phyloP scores from a whole-genome alignment of 2,329 filamentous ascomycete genomes.

The Pleurostoma richardsiae region DNA sequence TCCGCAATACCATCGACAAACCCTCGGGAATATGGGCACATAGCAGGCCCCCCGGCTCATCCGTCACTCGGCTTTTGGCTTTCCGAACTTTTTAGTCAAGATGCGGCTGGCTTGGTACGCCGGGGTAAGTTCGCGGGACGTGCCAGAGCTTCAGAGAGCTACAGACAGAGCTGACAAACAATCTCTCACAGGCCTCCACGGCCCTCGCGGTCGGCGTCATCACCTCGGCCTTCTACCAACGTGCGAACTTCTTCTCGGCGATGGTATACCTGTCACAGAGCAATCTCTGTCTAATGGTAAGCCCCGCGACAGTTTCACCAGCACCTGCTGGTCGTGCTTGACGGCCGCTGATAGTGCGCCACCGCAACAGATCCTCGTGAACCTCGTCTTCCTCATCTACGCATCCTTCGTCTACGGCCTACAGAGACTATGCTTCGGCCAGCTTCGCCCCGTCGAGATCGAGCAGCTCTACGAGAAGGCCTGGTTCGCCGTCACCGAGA shows the following conservation, averaged over 20 bases:
- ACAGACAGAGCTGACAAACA: neutral
- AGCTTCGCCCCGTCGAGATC: conserved; percentile 85
- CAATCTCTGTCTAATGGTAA: conserved; percentile 87
- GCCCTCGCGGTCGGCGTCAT: conserved; percentile 80
- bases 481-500: conserved; percentile 98
- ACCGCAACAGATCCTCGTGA: conserved; percentile 72
- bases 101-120: conserved; percentile 59
- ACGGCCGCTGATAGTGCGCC: neutral
- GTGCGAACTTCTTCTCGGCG: conserved; percentile 97
- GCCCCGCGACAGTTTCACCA: conserved; percentile 17
- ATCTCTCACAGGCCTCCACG: conserved; percentile 61
- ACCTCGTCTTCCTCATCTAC: conserved; percentile 78
- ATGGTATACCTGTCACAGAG: conserved; percentile 96
- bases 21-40: too few species aligned
- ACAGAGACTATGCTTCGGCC: conserved; percentile 86
- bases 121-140: conserved; percentile 40
- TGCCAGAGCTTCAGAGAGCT: conserved; percentile 5
- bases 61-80: too few species aligned
- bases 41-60: too few species aligned
- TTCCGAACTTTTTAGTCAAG: conserved; percentile 19
- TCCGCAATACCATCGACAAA: too few species aligned
- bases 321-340: neutral
- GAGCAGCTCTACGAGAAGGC: conserved; percentile 96
- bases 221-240: conserved; percentile 86
- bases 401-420: conserved; percentile 79